Base-by-base conservation (phyloP, 305 asterid genomes). In the Solanum hybrid region DNA sequence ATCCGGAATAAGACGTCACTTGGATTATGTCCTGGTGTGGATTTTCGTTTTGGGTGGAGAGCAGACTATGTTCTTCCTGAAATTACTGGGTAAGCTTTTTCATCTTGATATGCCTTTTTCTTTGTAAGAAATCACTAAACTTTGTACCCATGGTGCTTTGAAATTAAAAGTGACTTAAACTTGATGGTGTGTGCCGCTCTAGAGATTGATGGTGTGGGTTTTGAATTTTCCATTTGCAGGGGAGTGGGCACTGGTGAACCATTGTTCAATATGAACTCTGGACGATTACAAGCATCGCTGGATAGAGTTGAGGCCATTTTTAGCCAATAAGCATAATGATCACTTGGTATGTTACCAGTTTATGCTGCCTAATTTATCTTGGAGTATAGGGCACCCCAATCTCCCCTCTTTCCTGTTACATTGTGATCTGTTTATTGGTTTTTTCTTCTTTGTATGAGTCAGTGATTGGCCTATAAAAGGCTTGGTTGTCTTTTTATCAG, bases 61-160 rank as follows among this genome's bases (percentile, higher is more conserved):
- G 99, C 99, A 10, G 99, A 97, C 93, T 97, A 94, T 87, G 95
- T 94, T 86, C 97, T 97, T 90, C 99, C 99, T 34, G 99, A 97
- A 94, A 87, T 97, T 86, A 95, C 94, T 39, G 99, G 99, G 99
- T 92, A 91, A 90, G 94, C 90, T 89, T 37, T 33, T 82, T 90
- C 85, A 4, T 87, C 84, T 61, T 76, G 79, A 79, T 73, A 84
- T 79, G 76, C 82, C 61, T 88, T 77, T 87, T 33, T 73, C 83
- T 39, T 17, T 70, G 37, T 57, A 82, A 78, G 84, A 86, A 5
- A 36, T 22, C 89, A 10, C 39, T 31, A 5, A 2, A 24, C 29
- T 79, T 79, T 22, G 29, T 79, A 79, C 61, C 86, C 86, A 38
- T 51, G 26, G 86, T 78, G 17, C 31, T 79, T 79, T 79, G 15